phyloP scores from a whole-genome alignment of 176 grass and related monocot genomes.

The Oryza australiensis region DNA sequence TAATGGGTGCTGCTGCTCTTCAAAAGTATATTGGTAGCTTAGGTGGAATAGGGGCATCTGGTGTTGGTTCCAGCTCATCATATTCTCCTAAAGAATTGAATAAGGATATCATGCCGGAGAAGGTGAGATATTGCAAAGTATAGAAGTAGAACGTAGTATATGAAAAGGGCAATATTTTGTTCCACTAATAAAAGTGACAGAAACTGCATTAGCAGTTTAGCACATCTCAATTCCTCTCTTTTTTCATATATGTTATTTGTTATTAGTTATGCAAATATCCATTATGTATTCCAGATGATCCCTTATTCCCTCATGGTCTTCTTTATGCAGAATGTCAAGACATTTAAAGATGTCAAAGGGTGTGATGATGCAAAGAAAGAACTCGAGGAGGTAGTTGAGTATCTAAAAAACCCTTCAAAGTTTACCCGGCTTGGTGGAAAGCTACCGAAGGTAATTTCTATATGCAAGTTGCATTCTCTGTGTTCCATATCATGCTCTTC shows the following conservation, averaged over 20 bases:
- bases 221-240: constrained; percentile 5
- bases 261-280: constrained; percentile 8
- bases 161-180: neutral
- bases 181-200: neutral
- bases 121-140: constrained; percentile 52
- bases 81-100: constrained; percentile 92
- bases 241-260: neutral
- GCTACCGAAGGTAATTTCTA: constrained; percentile 78
- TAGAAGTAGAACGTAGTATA: constrained; percentile 10
- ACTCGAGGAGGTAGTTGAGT: constrained; percentile 97
- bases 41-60: constrained; percentile 78
- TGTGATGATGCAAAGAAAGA: constrained; percentile 99
- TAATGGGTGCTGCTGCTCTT: constrained; percentile 66
- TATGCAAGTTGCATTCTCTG: constrained; percentile 20
- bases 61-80: constrained; percentile 82
- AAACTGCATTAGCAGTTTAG: neutral
- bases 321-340: constrained; percentile 78
- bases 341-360: constrained; percentile 99
- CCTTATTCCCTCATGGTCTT: constrained; percentile 9
- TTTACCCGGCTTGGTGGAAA: constrained; percentile 98
- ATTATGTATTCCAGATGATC: constrained; percentile 19
- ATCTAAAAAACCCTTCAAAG: constrained; percentile 93
- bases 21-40: constrained; percentile 96
- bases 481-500: neutral
- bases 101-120: constrained; percentile 93